phyloP scores from a whole-genome alignment of 2,329 filamentous ascomycete genomes.

The Talaromyces sp. region DNA sequence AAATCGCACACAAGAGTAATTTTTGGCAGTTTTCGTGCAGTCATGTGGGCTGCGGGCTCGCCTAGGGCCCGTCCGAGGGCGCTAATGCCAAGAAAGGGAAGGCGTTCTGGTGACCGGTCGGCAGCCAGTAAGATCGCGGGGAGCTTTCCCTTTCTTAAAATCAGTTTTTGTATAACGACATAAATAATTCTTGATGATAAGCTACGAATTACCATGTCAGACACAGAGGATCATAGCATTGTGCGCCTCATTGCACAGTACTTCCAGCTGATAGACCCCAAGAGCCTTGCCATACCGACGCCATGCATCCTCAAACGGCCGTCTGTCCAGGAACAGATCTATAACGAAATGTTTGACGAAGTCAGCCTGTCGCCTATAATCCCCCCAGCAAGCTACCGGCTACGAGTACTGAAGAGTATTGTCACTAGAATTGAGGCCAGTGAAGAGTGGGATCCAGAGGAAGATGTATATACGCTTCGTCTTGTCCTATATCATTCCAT shows the following conservation, averaged over 20 bases:
- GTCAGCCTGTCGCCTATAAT: constrained; percentile 46
- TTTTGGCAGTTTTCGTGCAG: constrained; percentile 28
- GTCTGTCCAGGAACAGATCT: constrained; percentile 62
- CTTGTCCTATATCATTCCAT: not conserved
- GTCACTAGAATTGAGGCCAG: constrained; percentile 64
- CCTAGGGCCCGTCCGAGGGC: constrained; percentile 24
- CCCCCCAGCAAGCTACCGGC: constrained; percentile 64
- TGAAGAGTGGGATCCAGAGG: constrained; percentile 69
- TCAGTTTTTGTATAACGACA: not conserved
- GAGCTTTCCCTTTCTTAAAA: not conserved
- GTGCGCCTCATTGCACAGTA: constrained; percentile 59
- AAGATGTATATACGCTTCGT: constrained; percentile 60
- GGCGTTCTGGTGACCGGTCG: not conserved
- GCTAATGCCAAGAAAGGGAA: constrained; percentile 21
- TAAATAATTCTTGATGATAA: not conserved
- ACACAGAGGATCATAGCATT: not conserved
- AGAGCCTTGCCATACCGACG: constrained; percentile 59
- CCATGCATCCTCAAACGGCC: constrained; percentile 53
- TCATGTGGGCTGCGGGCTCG: constrained; percentile 32
- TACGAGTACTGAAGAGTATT: constrained; percentile 68
- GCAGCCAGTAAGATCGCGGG: constrained; percentile 1
- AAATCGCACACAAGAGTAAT: constrained; percentile 4
- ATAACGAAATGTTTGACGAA: constrained; percentile 60
- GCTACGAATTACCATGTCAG: not conserved
- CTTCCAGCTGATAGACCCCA: constrained; percentile 64